These are phyloP conservation scores for Quercus alba DNA, from an alignment of 306 rosid species.

Conservation along the genomic window DNA sequence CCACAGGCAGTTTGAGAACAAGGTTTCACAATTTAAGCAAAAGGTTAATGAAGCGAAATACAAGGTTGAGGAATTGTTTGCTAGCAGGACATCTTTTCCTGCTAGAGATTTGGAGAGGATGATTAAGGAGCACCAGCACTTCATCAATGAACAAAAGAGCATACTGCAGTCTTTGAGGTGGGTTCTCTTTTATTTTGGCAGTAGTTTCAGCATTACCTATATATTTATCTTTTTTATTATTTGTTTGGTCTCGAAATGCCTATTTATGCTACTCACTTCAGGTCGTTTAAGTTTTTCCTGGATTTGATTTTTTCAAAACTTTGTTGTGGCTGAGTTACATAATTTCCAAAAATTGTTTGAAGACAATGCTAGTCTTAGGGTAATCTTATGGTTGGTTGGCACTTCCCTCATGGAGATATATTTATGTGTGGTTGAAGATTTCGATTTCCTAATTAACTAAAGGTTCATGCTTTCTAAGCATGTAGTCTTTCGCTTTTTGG, in stretches of 20 bases:
- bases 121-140: conserved; percentile 64
- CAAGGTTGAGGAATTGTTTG: conserved; percentile 75
- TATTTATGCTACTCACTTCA: neutral
- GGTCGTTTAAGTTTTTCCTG: neutral
- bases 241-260: neutral
- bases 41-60: conserved; percentile 59
- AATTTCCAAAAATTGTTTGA: neutral
- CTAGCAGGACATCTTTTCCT: conserved; percentile 42
- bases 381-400: neutral
- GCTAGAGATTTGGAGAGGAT: conserved; percentile 47
- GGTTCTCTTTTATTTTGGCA: conserved; percentile 21
- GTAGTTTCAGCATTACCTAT: neutral
- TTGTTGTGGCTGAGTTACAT: neutral
- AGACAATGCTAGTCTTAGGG: neutral
- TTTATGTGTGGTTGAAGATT: neutral
- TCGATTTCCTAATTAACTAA: neutral
- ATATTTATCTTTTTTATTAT: neutral
- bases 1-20: conserved; percentile 90
- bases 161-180: conserved; percentile 98
- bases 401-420: neutral
- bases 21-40: conserved; percentile 77
- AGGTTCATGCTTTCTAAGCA: neutral
- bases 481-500: neutral
- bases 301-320: conserved; percentile 4
- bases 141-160: conserved; percentile 71